Conservation (phyloP, 495 filamentous ascomycete genomes). For the Penicillium pancosmium region DNA sequence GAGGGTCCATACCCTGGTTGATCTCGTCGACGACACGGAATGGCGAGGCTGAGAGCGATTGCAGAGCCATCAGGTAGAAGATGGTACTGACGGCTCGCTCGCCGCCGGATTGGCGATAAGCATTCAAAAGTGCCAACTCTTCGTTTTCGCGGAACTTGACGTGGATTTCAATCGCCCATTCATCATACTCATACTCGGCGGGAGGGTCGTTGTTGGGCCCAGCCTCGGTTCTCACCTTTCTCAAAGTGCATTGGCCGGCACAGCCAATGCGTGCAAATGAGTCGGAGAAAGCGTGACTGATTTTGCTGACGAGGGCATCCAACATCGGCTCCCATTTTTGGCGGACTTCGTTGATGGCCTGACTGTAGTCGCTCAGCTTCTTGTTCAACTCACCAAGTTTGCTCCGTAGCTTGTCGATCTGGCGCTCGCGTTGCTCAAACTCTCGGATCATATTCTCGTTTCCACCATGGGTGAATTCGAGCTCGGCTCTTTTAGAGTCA, state of each 20-base stretch:
- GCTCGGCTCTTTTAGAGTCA: constrained; percentile 67
- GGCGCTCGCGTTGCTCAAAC: constrained; percentile 69
- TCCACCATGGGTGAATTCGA: constrained; percentile 79
- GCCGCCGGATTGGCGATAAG: constrained; percentile 93
- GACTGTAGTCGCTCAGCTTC: constrained; percentile 52
- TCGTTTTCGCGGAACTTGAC: constrained; percentile 93
- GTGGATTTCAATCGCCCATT: constrained; percentile 91
- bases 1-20: constrained; percentile 98
- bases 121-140: constrained; percentile 77
- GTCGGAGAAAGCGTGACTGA: constrained; percentile 85
- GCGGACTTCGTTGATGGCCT: constrained; percentile 60
- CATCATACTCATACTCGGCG: constrained; percentile 81
- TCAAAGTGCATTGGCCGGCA: constrained; percentile 84
- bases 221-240: constrained; percentile 43
- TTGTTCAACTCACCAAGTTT: constrained; percentile 48
- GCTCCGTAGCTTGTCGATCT: constrained; percentile 57
- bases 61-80: constrained; percentile 98
- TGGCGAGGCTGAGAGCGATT: constrained; percentile 90
- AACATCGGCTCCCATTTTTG: constrained; percentile 80
- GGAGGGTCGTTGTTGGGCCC: constrained; percentile 36
- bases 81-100: constrained; percentile 97
- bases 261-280: constrained; percentile 94
- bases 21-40: constrained; percentile 99
- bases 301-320: constrained; percentile 74
- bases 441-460: constrained; percentile 76